Base-by-base conservation (phyloP, 495 filamentous ascomycete genomes). In the Patellaria atrata region DNA sequence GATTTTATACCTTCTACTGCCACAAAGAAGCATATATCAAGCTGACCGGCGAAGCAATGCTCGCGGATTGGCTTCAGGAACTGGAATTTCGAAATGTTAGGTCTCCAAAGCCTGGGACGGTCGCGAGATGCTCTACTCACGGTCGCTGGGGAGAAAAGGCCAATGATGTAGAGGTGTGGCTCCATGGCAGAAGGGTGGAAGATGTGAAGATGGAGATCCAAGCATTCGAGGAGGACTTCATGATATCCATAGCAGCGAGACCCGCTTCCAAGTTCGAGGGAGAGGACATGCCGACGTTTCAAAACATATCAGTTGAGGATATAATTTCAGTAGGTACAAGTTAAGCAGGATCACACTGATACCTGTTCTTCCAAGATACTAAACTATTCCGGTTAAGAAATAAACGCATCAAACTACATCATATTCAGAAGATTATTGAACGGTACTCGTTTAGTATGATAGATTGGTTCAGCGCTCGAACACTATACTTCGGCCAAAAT, bases 11-110 rank as follows among this genome's bases (percentile, higher is more conserved):
- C 2, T 79, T 78, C 44, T 94, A 82, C 82, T 82, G 77, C 35
- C 63, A 89, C 35, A 80, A 89, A 45, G 85, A 94, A 58, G 80
- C 85, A 1, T 94, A 85, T 58, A 73, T 94, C 43, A 94, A 94
- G 67, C 72, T 94, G 70, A 83, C 81, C 6, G 85, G 85, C 19
- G 84, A 92, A 45, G 85, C 82, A 12, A 60, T 94, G 30, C 59
- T 92, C 22, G 84, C 84, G 3, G 62, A 67, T 2, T 93, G 83
- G 84, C 53, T 93, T 35, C 61, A 63, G 34, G 62, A 77, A 13
- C 48, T 83, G 24, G 73, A 80, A 41, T 82, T 87, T 36, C 53
- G 59, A 29, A 67, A 78, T 37, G 74, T 80, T 5, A 51, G 68
- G 22, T 66, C 68, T 2, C 76, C 77, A 5, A 51, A 45, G 7